Percentiles rank a stretch among this genome's conserved stretches.
Conservation (phyloP, 495 filamentous ascomycete species). For the Penicillium chermesinum region DNA sequence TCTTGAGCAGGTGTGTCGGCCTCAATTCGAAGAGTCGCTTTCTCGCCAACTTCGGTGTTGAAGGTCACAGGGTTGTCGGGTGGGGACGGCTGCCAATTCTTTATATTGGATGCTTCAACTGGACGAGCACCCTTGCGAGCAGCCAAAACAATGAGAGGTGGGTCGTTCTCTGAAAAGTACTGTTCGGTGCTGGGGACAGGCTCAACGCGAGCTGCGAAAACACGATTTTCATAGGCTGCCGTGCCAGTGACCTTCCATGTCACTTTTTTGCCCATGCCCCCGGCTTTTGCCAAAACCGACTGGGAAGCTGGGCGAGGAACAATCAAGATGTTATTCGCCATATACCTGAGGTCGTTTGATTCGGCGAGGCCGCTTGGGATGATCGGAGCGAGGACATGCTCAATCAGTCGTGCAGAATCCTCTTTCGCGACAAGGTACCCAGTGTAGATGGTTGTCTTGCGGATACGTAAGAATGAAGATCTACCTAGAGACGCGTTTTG, state of each 20-base stretch:
- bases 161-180: conserved; percentile 68
- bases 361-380: conserved; percentile 39
- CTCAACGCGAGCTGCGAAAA: conserved; percentile 79
- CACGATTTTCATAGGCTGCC: conserved; percentile 65
- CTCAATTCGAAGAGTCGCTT: conserved; percentile 75
- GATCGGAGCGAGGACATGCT: conserved; percentile 56
- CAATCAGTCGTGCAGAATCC: conserved; percentile 65
- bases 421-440: conserved; percentile 74
- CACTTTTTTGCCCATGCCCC: conserved; percentile 76
- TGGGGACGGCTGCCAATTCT: conserved; percentile 74
- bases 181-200: conserved; percentile 61
- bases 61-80: conserved; percentile 63
- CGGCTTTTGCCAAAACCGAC: conserved; percentile 70
- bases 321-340: conserved; percentile 91
- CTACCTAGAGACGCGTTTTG: conserved; percentile 33
- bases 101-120: conserved; percentile 74
- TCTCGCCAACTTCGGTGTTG: conserved; percentile 80
- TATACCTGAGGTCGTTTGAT: conserved; percentile 66
- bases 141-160: conserved; percentile 72
- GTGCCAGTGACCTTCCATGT: conserved; percentile 77
- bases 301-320: conserved; percentile 63
- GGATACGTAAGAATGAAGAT: conserved; percentile 56
- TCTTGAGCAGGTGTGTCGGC: conserved; percentile 36
- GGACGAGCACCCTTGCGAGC: conserved; percentile 66
- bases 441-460: conserved; percentile 87